Percentiles rank a stretch among this genome's conserved stretches.
Evolutionary conservation across 2,329 filamentous ascomycete species (phyloP).

Genomic region (Blumeria hordei): DNA sequence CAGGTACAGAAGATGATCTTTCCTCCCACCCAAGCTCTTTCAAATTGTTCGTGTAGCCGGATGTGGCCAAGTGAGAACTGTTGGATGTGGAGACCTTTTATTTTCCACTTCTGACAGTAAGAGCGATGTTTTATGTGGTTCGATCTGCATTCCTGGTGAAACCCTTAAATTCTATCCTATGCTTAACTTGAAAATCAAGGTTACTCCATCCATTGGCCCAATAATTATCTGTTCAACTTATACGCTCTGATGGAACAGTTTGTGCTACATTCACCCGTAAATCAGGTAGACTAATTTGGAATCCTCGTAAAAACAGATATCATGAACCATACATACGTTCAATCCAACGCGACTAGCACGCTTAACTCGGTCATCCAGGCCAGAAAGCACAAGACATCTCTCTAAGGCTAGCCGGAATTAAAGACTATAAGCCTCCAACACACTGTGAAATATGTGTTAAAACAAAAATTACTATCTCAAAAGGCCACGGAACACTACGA

Average conservation of each 20-base stretch:
- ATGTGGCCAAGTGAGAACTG: neutral
- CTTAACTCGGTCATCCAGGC: neutral
- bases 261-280: too few relatives aligned
- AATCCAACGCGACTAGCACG: neutral
- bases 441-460: too few relatives aligned
- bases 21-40: neutral
- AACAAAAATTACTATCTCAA: too few relatives aligned
- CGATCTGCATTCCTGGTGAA: neutral
- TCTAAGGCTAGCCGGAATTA: neutral
- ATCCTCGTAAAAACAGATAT: neutral
- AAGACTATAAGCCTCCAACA: too few relatives aligned
- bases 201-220: too few relatives aligned
- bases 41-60: neutral
- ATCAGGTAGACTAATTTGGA: neutral
- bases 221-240: too few relatives aligned
- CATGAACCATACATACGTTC: neutral
- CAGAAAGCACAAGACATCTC: neutral
- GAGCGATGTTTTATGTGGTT: neutral
- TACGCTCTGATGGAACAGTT: too few relatives aligned
- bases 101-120: neutral
- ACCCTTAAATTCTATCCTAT: neutral
- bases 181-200: neutral
- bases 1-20: neutral
- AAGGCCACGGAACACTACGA: too few relatives aligned
- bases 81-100: neutral